Conservation (phyloP, 257 asterid genomes). For the Solanum tarijense region DNA sequence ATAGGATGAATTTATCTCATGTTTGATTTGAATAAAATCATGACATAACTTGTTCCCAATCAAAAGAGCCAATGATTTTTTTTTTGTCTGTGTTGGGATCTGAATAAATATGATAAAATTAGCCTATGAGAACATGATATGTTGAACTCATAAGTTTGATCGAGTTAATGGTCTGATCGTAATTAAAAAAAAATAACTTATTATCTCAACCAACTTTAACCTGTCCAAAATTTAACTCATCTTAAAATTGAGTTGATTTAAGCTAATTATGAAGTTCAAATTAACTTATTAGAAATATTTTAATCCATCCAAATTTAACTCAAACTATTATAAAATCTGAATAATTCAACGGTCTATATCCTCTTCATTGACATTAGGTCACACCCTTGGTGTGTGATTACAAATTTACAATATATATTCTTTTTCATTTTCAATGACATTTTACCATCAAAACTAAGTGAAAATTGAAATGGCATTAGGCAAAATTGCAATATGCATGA, state of each 20-base stretch:
- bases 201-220: background rate
- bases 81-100: background rate
- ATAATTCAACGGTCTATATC: background rate
- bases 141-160: background rate
- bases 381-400: background rate
- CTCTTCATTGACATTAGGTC: background rate
- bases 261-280: background rate
- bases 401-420: background rate
- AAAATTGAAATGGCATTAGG: background rate
- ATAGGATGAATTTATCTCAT: too few relatives aligned
- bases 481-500: background rate
- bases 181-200: background rate
- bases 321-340: background rate
- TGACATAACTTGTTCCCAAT: background rate
- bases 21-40: background rate
- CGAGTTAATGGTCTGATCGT: background rate
- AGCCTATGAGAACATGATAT: background rate
- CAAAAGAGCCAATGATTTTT: background rate
- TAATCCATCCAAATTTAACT: background rate
- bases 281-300: background rate
- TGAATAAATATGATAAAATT: background rate
- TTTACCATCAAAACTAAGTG: background rate
- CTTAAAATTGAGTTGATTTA: background rate
- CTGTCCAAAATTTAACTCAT: background rate
- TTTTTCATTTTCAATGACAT: background rate